Evolutionary conservation across 2,329 filamentous ascomycete species (phyloP).

Genomic region (Tolypocladium inflatum): DNA sequence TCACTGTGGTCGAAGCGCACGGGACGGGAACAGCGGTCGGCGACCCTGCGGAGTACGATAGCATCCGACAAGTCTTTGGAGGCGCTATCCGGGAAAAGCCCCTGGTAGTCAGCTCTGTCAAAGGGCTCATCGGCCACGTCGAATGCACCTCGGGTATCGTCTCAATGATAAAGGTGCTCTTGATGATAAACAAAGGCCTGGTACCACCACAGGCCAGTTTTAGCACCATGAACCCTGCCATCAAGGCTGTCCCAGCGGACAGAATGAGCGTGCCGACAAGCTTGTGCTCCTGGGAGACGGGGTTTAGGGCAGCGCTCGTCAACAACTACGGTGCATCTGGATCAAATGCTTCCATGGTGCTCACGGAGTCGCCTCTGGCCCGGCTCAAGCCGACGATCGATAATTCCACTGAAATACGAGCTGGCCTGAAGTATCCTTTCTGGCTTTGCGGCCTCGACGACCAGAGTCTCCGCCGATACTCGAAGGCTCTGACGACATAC

Average conservation of each 20-base stretch:
- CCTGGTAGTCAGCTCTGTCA: constrained; percentile 12
- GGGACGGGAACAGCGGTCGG: constrained; percentile 43
- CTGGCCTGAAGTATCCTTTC: not conserved
- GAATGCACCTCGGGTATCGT: constrained; percentile 29
- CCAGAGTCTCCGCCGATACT: not conserved
- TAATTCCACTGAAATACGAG: not conserved
- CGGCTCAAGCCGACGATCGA: not conserved
- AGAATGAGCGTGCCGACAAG: constrained; percentile 12
- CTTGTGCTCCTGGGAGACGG: constrained; percentile 11
- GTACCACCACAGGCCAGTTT: constrained; percentile 25
- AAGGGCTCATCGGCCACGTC: constrained; percentile 16
- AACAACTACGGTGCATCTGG: constrained; percentile 27
- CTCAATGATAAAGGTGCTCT: constrained; percentile 35
- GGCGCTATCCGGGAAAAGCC: constrained; percentile 5
- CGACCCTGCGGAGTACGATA: constrained; percentile 34
- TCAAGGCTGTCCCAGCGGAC: constrained; percentile 4
- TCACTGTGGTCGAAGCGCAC: constrained; percentile 32
- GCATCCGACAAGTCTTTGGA: constrained; percentile 6
- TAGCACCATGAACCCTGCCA: constrained; percentile 14
- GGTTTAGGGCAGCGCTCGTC: constrained; percentile 14
- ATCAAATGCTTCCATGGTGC: constrained; percentile 13
- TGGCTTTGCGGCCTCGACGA: not conserved
- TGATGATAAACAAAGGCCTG: constrained; percentile 24
- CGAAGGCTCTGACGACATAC: not conserved
- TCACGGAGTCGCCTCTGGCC: constrained; percentile 8